Conservation (phyloP, 768 basidiomycete genomes). For the Boletus subparvulus region DNA sequence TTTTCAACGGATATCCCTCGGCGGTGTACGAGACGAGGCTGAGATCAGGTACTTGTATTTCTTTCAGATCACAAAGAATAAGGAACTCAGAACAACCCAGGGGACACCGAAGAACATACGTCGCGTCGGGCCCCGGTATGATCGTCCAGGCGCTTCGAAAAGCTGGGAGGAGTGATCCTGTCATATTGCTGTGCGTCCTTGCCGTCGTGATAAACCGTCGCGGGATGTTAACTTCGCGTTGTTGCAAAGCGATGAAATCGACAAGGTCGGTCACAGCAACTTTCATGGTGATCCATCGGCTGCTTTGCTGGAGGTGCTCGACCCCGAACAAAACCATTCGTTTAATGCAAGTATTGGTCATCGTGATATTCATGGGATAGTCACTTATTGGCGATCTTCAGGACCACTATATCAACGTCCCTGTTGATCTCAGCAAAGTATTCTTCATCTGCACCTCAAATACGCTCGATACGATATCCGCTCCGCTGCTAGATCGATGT, state of each 20-base stretch:
- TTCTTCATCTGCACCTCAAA: slow-evolving; percentile 95
- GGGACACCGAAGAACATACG: slow-evolving; percentile 83
- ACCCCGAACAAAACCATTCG: slow-evolving; percentile 88
- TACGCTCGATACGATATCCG: slow-evolving; percentile 82
- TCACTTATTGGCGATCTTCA: slow-evolving; percentile 28
- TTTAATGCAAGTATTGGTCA: slow-evolving; percentile 56
- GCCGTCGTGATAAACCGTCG: neutral
- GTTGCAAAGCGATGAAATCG: slow-evolving; percentile 69
- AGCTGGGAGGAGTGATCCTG: slow-evolving; percentile 76
- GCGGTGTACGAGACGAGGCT: slow-evolving; percentile 92
- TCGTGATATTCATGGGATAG: neutral
- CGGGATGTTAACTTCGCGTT: neutral
- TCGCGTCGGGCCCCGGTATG: slow-evolving; percentile 81
- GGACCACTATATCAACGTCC: slow-evolving; percentile 92
- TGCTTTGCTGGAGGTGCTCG: slow-evolving; percentile 87
- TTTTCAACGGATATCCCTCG: slow-evolving; percentile 90
- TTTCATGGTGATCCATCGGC: slow-evolving; percentile 93
- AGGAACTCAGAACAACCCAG: slow-evolving; percentile 15
- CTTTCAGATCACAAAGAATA: slow-evolving; percentile 6
- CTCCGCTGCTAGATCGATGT: slow-evolving; percentile 85
- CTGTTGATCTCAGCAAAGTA: slow-evolving; percentile 83
- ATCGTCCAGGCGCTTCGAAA: slow-evolving; percentile 87
- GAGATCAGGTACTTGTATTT: slow-evolving; percentile 50
- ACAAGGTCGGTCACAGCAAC: slow-evolving; percentile 84
- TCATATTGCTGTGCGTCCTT: slow-evolving; percentile 61